Base-by-base conservation (phyloP, 2,329 filamentous ascomycete species). In the Diaporthe australafricana region DNA sequence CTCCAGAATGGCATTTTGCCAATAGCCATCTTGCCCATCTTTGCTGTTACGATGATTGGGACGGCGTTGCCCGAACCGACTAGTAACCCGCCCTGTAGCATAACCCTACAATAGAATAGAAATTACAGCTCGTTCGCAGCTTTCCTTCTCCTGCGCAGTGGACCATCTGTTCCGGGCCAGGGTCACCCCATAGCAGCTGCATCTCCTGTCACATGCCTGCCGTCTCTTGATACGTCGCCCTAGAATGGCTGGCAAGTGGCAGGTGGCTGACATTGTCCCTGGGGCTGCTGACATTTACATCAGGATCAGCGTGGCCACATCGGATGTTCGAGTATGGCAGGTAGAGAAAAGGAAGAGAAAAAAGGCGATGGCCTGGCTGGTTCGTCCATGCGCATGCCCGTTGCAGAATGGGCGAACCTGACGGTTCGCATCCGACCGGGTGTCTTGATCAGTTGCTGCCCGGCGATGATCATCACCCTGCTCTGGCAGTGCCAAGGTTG, bases 151-250 rank as follows among this genome's bases (percentile, higher is more conserved):
- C 14, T 35, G 8, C 14, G 60, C 30, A 25, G 42, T 11, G n/a
- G 12, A n/a, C 45, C 14, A 20, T 38, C 11, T 50, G n/a, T 20
- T 20, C 60, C 45, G n/a, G 32, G 30, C n/a, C 7, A 25, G 5
- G 32, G 27, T n/a, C 42, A 14, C n/a, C 27, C 60, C 27, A 35
- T 35, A 5, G 60, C 60, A 25, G 45, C 60, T 65, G 60, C 60
- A 50, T 50, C 20, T 25, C 60, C 45, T 27, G 45, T 65, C 60
- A 65, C 60, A 65, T 65, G 60, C 45, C 16, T 7, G 42, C 7
- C 2, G 60, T 65, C 60, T 65, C 60, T 45, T 65, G 60, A 65
- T 65, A 50, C 17, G 60, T 25, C 60, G 60, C 60, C 60, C 47
- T 25, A 50, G 47, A 16, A 14, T 50, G 9, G 60, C 30, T 27